A percentile compares a stretch with the other conserved stretches of the same genome.
phyloP scores from a whole-genome alignment of 2,329 filamentous ascomycete species.

The Ceratocystis ficicola region DNA sequence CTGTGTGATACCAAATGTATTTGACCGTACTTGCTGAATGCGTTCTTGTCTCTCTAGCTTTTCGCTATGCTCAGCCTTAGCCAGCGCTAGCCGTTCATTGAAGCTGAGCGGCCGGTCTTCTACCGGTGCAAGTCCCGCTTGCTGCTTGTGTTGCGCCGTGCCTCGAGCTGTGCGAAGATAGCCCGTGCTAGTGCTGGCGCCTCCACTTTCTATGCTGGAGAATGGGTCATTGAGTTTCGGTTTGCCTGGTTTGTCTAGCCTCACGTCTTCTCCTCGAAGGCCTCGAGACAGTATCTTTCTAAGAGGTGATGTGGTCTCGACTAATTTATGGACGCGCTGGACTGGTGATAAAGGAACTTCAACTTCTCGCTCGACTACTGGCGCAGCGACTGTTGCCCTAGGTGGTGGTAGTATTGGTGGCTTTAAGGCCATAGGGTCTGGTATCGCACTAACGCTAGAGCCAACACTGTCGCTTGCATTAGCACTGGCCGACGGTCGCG shows the following conservation, averaged over 20 bases:
- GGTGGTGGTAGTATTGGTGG: slow-evolving; percentile 19
- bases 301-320: slow-evolving; percentile 20
- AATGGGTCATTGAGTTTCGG: slow-evolving; percentile 11
- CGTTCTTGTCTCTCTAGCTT: slow-evolving; percentile 41
- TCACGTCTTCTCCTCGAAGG: slow-evolving; percentile 18
- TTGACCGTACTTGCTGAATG: slow-evolving; percentile 42
- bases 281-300: slow-evolving; percentile 18
- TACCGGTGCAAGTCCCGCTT: not conserved
- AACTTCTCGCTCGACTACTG: slow-evolving; percentile 8
- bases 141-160: slow-evolving; percentile 10
- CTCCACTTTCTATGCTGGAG: slow-evolving; percentile 9
- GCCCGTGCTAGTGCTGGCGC: not conserved
- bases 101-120: slow-evolving; percentile 46
- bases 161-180: slow-evolving; percentile 19
- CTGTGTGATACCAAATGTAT: slow-evolving; percentile 45
- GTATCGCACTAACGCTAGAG: not conserved
- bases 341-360: slow-evolving; percentile 20
- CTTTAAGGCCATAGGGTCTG: slow-evolving; percentile 15
- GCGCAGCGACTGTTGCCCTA: not conserved
- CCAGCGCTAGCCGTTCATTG: slow-evolving; percentile 72
- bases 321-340: slow-evolving; percentile 18
- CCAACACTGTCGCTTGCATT: no score
- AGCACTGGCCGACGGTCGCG: slow-evolving; percentile 13
- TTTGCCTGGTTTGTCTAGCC: slow-evolving; percentile 13
- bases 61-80: slow-evolving; percentile 43